These are phyloP conservation scores for Neostapfia colusana DNA, from an alignment of 176 grass and related monocot species.

Conservation along the genomic window DNA sequence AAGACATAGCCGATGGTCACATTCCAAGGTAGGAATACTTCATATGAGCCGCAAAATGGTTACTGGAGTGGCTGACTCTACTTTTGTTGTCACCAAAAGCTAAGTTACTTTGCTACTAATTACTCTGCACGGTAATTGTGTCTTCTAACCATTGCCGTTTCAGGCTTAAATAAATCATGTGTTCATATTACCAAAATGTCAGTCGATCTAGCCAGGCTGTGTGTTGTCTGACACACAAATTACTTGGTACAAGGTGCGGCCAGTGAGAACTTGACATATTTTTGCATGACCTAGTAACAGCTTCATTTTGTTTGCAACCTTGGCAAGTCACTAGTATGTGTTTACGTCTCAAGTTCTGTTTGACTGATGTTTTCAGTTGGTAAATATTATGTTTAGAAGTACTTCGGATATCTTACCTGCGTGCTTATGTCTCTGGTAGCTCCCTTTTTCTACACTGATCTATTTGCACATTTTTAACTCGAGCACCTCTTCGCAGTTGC, in stretches of 20 bases:
- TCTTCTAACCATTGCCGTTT: background rate
- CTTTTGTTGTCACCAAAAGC: slow-evolving; percentile 26
- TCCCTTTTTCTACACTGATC: slow-evolving; percentile 26
- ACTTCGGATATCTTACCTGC: slow-evolving; percentile 23
- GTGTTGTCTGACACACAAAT: slow-evolving; percentile 10
- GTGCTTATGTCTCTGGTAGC: background rate
- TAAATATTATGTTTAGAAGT: slow-evolving; percentile 13
- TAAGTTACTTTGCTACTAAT: slow-evolving; percentile 5
- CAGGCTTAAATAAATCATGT: background rate
- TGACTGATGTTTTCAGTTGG: background rate
- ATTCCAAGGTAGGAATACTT: slow-evolving; percentile 27
- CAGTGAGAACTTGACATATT: slow-evolving; percentile 8
- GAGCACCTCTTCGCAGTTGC: slow-evolving; percentile 63
- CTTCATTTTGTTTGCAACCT: background rate
- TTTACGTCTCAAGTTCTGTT: background rate
- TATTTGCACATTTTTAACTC: slow-evolving; percentile 24
- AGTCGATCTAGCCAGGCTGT: slow-evolving; percentile 3
- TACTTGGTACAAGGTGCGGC: background rate
- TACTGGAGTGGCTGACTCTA: slow-evolving; percentile 11
- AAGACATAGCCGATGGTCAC: slow-evolving; percentile 22
- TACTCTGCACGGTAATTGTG: background rate
- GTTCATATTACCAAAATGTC: background rate
- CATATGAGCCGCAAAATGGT: slow-evolving; percentile 14
- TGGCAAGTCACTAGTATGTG: background rate
- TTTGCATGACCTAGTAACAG: slow-evolving; percentile 1